Conservation (phyloP, 352 stramenopile genomes). For the Pythium folliculosum region DNA sequence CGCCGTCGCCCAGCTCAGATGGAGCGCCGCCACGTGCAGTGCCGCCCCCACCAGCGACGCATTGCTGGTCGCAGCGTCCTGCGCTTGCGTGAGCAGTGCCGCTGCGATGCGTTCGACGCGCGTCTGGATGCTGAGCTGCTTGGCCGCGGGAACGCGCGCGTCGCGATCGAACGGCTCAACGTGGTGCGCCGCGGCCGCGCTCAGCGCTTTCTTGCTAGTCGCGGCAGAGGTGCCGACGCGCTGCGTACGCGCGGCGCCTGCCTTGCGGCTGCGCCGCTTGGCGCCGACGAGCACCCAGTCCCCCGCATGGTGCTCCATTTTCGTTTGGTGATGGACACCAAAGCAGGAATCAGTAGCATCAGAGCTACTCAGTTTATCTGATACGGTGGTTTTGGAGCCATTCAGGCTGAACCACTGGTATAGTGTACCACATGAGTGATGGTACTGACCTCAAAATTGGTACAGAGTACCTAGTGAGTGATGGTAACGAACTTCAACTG, state of each 20-base stretch:
- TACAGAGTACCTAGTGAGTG: too few species aligned
- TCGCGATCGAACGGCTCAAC: constrained; percentile 16
- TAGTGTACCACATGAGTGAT: too few species aligned
- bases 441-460: too few species aligned
- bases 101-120: constrained; percentile 42
- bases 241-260: background rate
- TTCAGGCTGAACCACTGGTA: background rate
- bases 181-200: background rate
- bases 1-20: constrained; percentile 33
- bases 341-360: background rate
- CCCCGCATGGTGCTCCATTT: background rate
- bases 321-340: background rate
- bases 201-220: background rate
- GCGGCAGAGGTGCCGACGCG: background rate
- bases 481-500: too few species aligned
- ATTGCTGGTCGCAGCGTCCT: background rate
- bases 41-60: constrained; percentile 33
- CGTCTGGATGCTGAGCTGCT: constrained; percentile 39
- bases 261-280: constrained; percentile 17
- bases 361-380: background rate
- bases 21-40: constrained; percentile 25
- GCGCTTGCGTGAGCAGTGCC: constrained; percentile 24
- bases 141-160: constrained; percentile 32
- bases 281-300: constrained; percentile 26
- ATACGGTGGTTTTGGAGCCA: constrained; percentile 2